Evolutionary conservation across 257 asterid genomes (phyloP), one percentile per base, ranked within the genome.

Genomic region (Solanum paucissectum): DNA sequence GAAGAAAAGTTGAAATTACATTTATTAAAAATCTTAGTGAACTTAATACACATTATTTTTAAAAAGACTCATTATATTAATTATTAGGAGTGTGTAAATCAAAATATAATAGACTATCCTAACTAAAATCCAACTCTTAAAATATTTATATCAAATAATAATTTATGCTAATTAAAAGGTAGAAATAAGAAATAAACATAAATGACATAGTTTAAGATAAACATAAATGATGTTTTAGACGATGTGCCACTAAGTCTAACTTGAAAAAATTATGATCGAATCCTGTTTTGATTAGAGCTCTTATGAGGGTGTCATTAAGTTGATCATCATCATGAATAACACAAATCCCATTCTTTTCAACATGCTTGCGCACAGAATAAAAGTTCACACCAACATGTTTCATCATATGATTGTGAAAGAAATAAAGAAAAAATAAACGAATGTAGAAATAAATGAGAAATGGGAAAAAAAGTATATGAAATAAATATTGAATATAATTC

Each of bases 1-100:
- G 0, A 0, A 68, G 5, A 27, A 29, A 0, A 0, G 5, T 13
- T 13, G 23, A 29, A 0, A 69, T 21, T 29, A 5, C 11, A 29
- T 13, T 69, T 69, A 12, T 21, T 9, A 4, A 62, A 62, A 62
- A 12, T n/a, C 14, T 23, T 9, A 62, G 5, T 23, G 14, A 62
- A 62, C 12, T 62, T 62, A 9, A n/a, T 21, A 62, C 9, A 23
- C 25, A 9, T 20, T 7, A 58, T 20, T 58, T 20, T 6, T 2
- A 18, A 55, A 20, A 55, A 6, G n/a, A 55, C 64, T 55, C 64
- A 18, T 18, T 58, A 58, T 7, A 58, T 58, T 9, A 40, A 40
- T 40, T 3, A 46, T 46, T 23, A n/a, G 71, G 71, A 62, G 71
- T 62, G 14, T 23, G 14, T 62, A 62, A 62, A 23, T 62, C 7